Conservation (phyloP, 1,284 basidiomycete genomes). For the Fistulina hepatica region DNA sequence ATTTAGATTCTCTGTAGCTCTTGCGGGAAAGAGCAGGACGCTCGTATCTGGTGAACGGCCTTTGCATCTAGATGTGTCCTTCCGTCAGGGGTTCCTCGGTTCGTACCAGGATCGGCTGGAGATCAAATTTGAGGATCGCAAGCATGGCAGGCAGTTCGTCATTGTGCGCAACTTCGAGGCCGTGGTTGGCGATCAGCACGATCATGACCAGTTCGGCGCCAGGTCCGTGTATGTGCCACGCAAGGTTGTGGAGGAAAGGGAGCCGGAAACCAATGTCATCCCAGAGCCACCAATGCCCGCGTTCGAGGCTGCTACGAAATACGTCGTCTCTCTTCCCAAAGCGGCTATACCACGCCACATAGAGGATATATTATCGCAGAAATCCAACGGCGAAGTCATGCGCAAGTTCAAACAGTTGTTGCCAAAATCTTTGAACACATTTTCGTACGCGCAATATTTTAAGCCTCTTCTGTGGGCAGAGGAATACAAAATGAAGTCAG, state of each 20-base stretch:
- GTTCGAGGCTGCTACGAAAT: slow-evolving; percentile 29
- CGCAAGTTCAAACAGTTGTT: slow-evolving; percentile 24
- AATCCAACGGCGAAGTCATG: slow-evolving; percentile 18
- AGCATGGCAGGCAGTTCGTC: slow-evolving; percentile 29
- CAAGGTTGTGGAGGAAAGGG: slow-evolving; percentile 25
- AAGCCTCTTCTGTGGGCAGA: slow-evolving; percentile 47
- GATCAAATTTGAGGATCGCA: slow-evolving; percentile 30
- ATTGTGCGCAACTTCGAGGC: slow-evolving; percentile 32
- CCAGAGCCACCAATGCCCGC: slow-evolving; percentile 38
- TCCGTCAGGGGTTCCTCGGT: slow-evolving; percentile 31
- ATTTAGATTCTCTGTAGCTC: neutral
- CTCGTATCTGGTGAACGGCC: neutral
- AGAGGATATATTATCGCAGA: slow-evolving; percentile 21
- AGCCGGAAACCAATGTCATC: slow-evolving; percentile 32
- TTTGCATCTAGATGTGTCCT: slow-evolving; percentile 25
- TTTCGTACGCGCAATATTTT: slow-evolving; percentile 40
- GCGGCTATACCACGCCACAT: slow-evolving; percentile 29
- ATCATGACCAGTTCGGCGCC: slow-evolving; percentile 40
- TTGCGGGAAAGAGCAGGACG: neutral
- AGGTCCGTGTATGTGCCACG: slow-evolving; percentile 41
- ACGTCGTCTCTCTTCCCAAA: slow-evolving; percentile 28
- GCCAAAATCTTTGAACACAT: slow-evolving; percentile 26
- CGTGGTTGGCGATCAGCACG: slow-evolving; percentile 32
- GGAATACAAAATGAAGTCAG: slow-evolving; percentile 47
- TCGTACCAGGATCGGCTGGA: slow-evolving; percentile 38